Conservation (phyloP, 345 rosid species). For the Noccaea bulbosa region DNA sequence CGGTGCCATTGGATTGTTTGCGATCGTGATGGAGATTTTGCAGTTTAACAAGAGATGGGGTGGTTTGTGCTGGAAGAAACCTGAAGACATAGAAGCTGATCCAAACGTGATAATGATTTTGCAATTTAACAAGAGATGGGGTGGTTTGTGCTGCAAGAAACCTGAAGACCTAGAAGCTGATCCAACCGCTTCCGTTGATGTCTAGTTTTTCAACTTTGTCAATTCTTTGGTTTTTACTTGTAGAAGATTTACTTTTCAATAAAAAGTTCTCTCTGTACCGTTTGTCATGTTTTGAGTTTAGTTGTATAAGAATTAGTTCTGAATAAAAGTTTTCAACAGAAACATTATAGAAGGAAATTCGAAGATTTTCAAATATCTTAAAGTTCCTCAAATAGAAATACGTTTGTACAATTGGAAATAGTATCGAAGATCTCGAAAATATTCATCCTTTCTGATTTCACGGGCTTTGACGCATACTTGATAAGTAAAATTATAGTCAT, state of each 20-base stretch:
- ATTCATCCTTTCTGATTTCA: no score
- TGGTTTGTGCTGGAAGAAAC: constrained; percentile 21
- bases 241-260: background rate
- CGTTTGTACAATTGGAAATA: no score
- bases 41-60: constrained; percentile 36
- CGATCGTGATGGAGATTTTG: constrained; percentile 31
- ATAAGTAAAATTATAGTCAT: no score
- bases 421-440: no score
- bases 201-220: constrained; percentile 10
- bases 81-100: constrained; percentile 1
- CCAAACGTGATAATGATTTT: constrained; percentile 19
- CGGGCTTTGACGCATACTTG: no score
- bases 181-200: constrained; percentile 12
- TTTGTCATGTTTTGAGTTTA: background rate
- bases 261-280: background rate
- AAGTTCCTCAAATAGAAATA: no score
- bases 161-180: background rate
- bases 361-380: no score
- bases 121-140: constrained; percentile 29
- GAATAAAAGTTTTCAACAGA: background rate
- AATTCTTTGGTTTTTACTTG: background rate
- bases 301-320: background rate
- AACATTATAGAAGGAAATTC: background rate
- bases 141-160: constrained; percentile 14
- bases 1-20: constrained; percentile 35